Percentiles rank a stretch among this genome's conserved stretches.
phyloP scores from a whole-genome alignment of 1,139 yeast species.

The Diutina pseudorugosa region DNA sequence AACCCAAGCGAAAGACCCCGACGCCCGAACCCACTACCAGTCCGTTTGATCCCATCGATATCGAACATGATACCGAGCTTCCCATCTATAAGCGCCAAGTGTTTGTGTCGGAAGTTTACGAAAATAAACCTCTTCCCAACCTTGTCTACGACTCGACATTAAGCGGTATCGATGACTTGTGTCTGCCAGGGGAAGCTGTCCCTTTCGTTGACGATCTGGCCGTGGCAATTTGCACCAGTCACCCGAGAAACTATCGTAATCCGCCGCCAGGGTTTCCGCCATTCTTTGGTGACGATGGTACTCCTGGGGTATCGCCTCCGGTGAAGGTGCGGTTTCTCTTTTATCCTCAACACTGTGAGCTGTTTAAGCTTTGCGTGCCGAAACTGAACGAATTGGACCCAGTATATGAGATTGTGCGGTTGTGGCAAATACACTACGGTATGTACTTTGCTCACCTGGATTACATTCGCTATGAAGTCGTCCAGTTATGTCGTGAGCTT shows the following conservation, averaged over 20 bases:
- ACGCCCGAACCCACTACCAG: conserved; percentile 7
- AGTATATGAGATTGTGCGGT: conserved; percentile 52
- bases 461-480: conserved; percentile 22
- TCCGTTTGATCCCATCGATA: conserved; percentile 29
- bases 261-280: conserved; percentile 29
- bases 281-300: conserved; percentile 11
- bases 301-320: conserved; percentile 14
- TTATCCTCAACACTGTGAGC: conserved; percentile 30
- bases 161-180: conserved; percentile 11
- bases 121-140: conserved; percentile 14
- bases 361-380: conserved; percentile 30
- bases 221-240: conserved; percentile 17
- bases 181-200: conserved; percentile 9
- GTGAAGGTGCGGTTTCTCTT: conserved; percentile 24
- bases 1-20: background rate
- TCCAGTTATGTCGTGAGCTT: conserved; percentile 21
- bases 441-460: conserved; percentile 28
- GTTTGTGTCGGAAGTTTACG: conserved; percentile 17
- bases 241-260: conserved; percentile 20
- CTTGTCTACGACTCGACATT: conserved; percentile 13
- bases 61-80: conserved; percentile 21
- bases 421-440: conserved; percentile 30
- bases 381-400: conserved; percentile 57
- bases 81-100: conserved; percentile 23
- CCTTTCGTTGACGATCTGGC: conserved; percentile 18